These are phyloP conservation scores for Colletotrichum siamense DNA, from an alignment of 2,329 filamentous ascomycete genomes.

Conservation along the genomic window DNA sequence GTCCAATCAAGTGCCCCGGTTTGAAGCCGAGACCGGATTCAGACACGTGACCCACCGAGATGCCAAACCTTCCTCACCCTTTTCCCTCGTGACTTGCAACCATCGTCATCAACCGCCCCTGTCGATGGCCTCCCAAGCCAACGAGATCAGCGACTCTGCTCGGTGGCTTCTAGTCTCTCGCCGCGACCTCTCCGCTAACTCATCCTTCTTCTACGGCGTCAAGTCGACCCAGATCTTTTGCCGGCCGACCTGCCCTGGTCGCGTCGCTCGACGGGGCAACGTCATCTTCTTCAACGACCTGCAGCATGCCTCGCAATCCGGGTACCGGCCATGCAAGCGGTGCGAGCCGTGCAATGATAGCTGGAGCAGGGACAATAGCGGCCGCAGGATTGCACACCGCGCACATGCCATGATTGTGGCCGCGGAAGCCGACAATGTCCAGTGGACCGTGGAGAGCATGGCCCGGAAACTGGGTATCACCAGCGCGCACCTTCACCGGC, in stretches of 20 bases:
- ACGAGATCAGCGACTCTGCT: neutral
- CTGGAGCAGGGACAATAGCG: neutral
- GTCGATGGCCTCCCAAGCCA: neutral
- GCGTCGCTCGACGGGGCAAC: neutral
- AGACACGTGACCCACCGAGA: neutral
- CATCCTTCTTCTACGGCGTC: neutral
- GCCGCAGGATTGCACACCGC: neutral
- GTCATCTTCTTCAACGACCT: neutral
- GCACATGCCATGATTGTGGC: neutral
- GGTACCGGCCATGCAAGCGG: neutral
- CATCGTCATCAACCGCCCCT: neutral
- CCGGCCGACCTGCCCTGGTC: neutral
- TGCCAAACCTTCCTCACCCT: neutral
- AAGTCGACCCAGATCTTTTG: neutral
- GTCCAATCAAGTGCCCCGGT: neutral
- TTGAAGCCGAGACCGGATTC: fast-evolving
- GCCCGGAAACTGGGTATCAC: neutral
- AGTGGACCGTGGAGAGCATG: neutral
- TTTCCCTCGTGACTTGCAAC: neutral
- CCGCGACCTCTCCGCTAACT: neutral
- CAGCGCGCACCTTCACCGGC: neutral
- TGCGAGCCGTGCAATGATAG: neutral
- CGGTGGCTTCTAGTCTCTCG: neutral
- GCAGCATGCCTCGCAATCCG: neutral
- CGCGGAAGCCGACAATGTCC: neutral